Evolutionary conservation across 495 filamentous ascomycete genomes (phyloP).

Genomic region (Lasiosphaeria miniovina): DNA sequence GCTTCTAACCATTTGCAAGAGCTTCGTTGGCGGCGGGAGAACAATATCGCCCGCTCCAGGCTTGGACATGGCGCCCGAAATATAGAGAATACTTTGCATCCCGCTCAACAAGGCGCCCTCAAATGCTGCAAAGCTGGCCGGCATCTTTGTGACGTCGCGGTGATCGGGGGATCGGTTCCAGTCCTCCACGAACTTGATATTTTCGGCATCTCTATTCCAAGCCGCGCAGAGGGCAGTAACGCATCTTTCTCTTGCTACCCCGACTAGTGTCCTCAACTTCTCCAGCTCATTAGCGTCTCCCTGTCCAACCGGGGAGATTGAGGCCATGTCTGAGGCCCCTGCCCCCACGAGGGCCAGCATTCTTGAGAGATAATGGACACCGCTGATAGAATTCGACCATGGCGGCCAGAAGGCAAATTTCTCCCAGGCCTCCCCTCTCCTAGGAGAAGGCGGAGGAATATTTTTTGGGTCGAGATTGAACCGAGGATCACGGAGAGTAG

Average conservation of each 20-base stretch:
- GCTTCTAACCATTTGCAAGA: slow-evolving; percentile 78
- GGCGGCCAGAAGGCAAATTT: slow-evolving; percentile 97
- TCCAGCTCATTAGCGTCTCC: slow-evolving; percentile 58
- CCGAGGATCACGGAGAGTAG: slow-evolving; percentile 56
- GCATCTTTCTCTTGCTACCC: slow-evolving; percentile 76
- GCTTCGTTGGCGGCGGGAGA: slow-evolving; percentile 73
- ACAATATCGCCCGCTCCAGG: slow-evolving; percentile 69
- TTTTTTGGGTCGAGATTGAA: slow-evolving; percentile 78
- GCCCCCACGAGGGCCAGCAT: slow-evolving; percentile 76
- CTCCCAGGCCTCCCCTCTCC: slow-evolving; percentile 79
- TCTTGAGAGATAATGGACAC: slow-evolving; percentile 78
- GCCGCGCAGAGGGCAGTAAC: slow-evolving; percentile 74
- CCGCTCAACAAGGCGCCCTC: slow-evolving; percentile 72
- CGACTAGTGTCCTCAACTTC: slow-evolving; percentile 66
- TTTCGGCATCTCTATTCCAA: slow-evolving; percentile 86
- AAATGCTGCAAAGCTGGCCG: slow-evolving; percentile 72
- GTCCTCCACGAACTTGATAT: slow-evolving; percentile 84
- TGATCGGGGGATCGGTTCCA: slow-evolving; percentile 80
- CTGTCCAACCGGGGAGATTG: slow-evolving; percentile 60
- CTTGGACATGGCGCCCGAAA: slow-evolving; percentile 75
- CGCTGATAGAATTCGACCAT: slow-evolving; percentile 83
- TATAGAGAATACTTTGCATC: slow-evolving; percentile 92
- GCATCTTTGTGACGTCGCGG: slow-evolving; percentile 86
- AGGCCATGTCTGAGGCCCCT: slow-evolving; percentile 83
- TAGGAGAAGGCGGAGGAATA: slow-evolving; percentile 71